phyloP scores from a whole-genome alignment of 192 early-diverging fungal species.

The Coemansia umbellata region DNA sequence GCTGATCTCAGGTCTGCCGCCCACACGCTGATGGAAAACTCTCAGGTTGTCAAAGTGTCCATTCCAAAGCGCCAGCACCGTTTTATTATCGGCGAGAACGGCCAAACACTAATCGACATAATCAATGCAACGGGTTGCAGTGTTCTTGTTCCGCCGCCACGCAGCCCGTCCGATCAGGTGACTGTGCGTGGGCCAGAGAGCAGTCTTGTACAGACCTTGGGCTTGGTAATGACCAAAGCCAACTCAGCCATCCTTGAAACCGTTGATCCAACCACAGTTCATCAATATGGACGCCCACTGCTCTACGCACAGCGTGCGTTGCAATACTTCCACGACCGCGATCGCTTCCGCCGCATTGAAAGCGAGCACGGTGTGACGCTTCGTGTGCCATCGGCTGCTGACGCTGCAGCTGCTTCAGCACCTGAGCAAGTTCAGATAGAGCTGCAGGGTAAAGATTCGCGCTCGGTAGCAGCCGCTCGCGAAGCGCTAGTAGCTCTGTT shows the following conservation, averaged over 20 bases:
- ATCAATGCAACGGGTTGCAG: conserved; percentile 83
- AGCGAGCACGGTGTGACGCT: conserved; percentile 60
- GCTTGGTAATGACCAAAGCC: conserved; percentile 78
- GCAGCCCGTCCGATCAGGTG: conserved; percentile 70
- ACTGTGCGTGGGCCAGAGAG: conserved; percentile 74
- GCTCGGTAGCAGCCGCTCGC: conserved; percentile 61
- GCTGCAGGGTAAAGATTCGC: conserved; percentile 66
- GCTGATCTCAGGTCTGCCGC: conserved; percentile 57
- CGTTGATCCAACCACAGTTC: conserved; percentile 61
- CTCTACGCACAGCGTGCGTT: conserved; percentile 64
- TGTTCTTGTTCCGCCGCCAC: conserved; percentile 71
- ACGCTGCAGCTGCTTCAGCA: conserved; percentile 19
- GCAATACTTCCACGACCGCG: conserved; percentile 71
- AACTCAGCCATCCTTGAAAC: conserved; percentile 69
- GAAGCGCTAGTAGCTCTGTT: conserved; percentile 54
- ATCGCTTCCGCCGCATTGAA: conserved; percentile 75
- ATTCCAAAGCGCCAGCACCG: conserved; percentile 92
- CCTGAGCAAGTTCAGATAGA: conserved; percentile 60
- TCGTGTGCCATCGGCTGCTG: conserved; percentile 50
- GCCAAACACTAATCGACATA: conserved; percentile 75
- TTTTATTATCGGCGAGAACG: conserved; percentile 82
- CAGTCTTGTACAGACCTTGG: conserved; percentile 66
- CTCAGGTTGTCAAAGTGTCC: conserved; percentile 61
- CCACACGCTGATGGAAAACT: conserved; percentile 60
- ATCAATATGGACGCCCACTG: conserved; percentile 50